phyloP scores from a whole-genome alignment of 768 basidiomycete species.

The Hemileccinum impolitum region DNA sequence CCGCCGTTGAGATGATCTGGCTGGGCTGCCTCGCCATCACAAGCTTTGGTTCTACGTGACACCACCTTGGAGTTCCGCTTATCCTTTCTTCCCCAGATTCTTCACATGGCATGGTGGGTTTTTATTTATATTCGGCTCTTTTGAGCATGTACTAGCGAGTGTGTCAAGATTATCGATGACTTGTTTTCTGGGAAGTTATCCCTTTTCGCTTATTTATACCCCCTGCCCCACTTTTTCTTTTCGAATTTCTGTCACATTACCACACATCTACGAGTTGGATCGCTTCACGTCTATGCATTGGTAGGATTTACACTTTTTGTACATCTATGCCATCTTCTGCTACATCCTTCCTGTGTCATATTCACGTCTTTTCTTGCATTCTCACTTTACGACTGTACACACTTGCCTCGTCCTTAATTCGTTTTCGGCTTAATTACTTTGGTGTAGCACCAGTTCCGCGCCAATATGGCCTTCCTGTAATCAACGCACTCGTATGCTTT shows the following conservation, averaged over 20 bases:
- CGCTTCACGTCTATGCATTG: slow-evolving; percentile 13
- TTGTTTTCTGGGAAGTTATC: neutral
- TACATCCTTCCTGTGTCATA: slow-evolving; percentile 14
- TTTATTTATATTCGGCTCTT: slow-evolving; percentile 1
- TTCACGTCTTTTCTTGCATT: slow-evolving; percentile 3
- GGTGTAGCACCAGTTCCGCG: slow-evolving; percentile 19
- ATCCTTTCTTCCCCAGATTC: neutral
- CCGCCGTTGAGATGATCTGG: slow-evolving; percentile 54
- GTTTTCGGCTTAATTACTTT: slow-evolving; percentile 12
- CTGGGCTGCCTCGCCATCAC: slow-evolving; percentile 50
- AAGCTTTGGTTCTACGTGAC: slow-evolving; percentile 34
- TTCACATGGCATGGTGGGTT: slow-evolving; percentile 14
- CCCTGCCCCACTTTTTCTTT: neutral
- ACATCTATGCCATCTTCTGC: slow-evolving; percentile 13
- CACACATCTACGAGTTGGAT: slow-evolving; percentile 9
- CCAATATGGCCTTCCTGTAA: slow-evolving; percentile 13
- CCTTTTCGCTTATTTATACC: slow-evolving; percentile 3
- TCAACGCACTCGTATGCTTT: slow-evolving; percentile 5
- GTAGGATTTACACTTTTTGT: slow-evolving; percentile 23
- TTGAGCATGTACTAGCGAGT: slow-evolving; percentile 1
- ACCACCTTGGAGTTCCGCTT: neutral
- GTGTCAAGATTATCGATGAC: neutral
- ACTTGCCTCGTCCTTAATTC: slow-evolving; percentile 4
- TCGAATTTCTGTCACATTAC: slow-evolving; percentile 1
- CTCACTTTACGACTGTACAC: slow-evolving; percentile 22